Evolutionary conservation across 2,329 filamentous ascomycete genomes (phyloP), one percentile per base, ranked within the genome.

Genomic region (Sclerotinia sclerotiorum): DNA sequence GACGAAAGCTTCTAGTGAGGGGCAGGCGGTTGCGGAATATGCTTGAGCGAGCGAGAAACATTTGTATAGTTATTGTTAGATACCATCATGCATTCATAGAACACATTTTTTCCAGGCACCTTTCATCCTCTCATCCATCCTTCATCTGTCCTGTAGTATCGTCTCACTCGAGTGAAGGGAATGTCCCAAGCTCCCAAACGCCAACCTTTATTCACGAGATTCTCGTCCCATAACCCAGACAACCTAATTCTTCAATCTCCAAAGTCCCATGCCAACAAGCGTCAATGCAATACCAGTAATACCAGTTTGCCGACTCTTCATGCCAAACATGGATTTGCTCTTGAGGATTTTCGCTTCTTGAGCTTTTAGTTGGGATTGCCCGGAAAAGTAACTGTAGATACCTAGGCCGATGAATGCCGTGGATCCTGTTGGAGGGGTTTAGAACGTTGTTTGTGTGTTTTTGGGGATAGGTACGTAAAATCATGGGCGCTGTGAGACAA

Each of bases 331-430:
- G 35, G 89, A 90, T 58, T 87, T 86, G 80, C 89, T 91, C 76
- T 85, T 83, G 69, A 92, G 79, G 70, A 94, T 92, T 69, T 81
- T 79, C n/a, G 83, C 82, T 70, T 85, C 84, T 77, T 92, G 89
- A 74, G 84, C 82, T 74, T 88, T 84, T 42, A 95, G 85, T 78
- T 94, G 90, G 63, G 83, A 82, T 79, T 88, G 90, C 69, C 92
- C 92, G 3, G 90, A 91, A 70, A 88, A 82, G 80, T 93, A 94
- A 78, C 88, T 93, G 80, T 94, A 95, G 1, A 84, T 88, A 4
- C 88, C 91, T 21, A 94, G 85, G 1, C 90, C 90, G 68, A 92
- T 82, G 72, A 95, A 93, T 0, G 91, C 90, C 51, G 88, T 84
- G 75, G 90, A 89, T 56, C 91, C 91, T 94, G 73, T 42, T 42